These are phyloP conservation scores for Hysterangium stoloniferum DNA, from an alignment of 768 basidiomycete genomes.

Conservation along the genomic window DNA sequence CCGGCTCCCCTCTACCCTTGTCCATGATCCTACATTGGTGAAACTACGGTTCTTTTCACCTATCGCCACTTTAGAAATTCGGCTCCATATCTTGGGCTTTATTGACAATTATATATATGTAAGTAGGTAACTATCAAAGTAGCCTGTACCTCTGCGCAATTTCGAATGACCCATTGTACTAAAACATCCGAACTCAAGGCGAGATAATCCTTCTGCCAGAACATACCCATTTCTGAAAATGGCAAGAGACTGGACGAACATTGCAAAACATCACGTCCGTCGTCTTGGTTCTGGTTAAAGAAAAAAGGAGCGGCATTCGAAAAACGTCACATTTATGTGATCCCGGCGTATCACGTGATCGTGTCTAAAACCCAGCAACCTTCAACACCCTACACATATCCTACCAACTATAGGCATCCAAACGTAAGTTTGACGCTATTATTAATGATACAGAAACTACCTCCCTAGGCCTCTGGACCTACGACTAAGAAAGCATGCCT, in stretches of 20 bases:
- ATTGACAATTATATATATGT: too few species aligned
- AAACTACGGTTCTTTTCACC: too few species aligned
- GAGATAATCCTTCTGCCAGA: conserved; percentile 1
- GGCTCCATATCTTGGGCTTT: too few species aligned
- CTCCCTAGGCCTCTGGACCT: conserved; percentile 14
- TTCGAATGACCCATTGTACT: conserved; percentile 3
- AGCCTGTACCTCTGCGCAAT: conserved; percentile 8
- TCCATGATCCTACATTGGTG: too few species aligned
- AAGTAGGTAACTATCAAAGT: neutral
- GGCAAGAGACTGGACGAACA: conserved; percentile 6
- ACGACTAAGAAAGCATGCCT: conserved; percentile 27
- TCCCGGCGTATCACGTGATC: neutral
- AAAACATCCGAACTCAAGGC: conserved; percentile 7
- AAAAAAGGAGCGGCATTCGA: neutral
- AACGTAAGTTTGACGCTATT: conserved; percentile 34
- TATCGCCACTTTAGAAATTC: too few species aligned
- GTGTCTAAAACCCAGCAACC: neutral
- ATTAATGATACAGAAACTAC: conserved; percentile 12
- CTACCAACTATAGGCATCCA: conserved; percentile 21
- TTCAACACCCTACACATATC: neutral
- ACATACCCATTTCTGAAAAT: neutral
- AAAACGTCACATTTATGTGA: neutral
- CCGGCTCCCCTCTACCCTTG: too few species aligned
- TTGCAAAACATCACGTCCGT: conserved; percentile 2
- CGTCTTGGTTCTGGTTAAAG: conserved; percentile 3